These are phyloP conservation scores for Scheffersomyces lignicola DNA, from an alignment of 1,139 yeast species.

Conservation along the genomic window DNA sequence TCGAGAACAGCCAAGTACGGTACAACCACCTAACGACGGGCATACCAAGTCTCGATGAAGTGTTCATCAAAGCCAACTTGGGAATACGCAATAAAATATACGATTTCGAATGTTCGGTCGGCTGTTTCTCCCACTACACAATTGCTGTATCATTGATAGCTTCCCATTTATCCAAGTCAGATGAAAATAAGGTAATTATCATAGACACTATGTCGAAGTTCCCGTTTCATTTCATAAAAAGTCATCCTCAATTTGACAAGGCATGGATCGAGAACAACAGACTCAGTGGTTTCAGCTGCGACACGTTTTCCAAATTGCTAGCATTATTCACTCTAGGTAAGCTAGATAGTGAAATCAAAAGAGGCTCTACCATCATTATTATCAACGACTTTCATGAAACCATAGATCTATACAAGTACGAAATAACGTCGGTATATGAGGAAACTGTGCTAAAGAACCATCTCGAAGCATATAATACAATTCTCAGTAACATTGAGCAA, in stretches of 20 bases:
- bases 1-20: slow-evolving; percentile 3
- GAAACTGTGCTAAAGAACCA: slow-evolving; percentile 36
- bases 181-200: slow-evolving; percentile 22
- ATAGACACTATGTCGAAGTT: slow-evolving; percentile 33
- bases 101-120: slow-evolving; percentile 43
- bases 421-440: slow-evolving; percentile 35
- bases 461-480: slow-evolving; percentile 23
- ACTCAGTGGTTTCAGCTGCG: slow-evolving; percentile 14
- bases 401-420: slow-evolving; percentile 36
- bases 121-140: slow-evolving; percentile 23
- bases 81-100: slow-evolving; percentile 21
- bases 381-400: slow-evolving; percentile 38
- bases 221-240: slow-evolving; percentile 24
- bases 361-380: slow-evolving; percentile 20
- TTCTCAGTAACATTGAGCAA: slow-evolving; percentile 21
- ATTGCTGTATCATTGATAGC: slow-evolving; percentile 25
- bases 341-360: slow-evolving; percentile 5
- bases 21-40: slow-evolving; percentile 22
- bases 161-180: slow-evolving; percentile 25
- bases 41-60: slow-evolving; percentile 26
- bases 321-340: slow-evolving; percentile 18
- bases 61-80: slow-evolving; percentile 12
- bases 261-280: slow-evolving; percentile 8
- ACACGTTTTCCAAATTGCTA: slow-evolving; percentile 30
- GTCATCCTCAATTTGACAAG: slow-evolving; percentile 19